Percentiles rank a stretch among this genome's conserved stretches.
These are phyloP conservation scores for Quercus gilva DNA, from an alignment of 306 rosid species.

Conservation along the genomic window DNA sequence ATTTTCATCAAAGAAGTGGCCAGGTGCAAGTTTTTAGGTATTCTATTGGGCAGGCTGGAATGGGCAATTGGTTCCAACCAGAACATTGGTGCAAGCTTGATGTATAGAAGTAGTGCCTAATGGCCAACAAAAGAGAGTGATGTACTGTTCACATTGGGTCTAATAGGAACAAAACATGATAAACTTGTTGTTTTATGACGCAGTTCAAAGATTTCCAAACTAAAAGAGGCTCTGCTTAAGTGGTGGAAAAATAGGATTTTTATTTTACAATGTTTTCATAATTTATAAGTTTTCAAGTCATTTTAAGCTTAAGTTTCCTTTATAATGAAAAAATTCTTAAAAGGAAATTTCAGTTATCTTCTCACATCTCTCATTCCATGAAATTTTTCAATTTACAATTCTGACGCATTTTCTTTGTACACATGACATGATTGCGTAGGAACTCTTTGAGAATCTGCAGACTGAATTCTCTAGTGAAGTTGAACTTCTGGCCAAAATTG, in stretches of 20 bases:
- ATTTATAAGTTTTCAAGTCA: background rate
- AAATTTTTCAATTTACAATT: background rate
- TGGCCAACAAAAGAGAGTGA: background rate
- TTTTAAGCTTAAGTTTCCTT: background rate
- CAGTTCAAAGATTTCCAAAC: background rate
- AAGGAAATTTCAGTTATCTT: background rate
- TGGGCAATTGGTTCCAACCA: background rate
- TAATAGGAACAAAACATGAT: background rate
- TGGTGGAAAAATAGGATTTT: no score
- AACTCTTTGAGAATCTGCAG: slow-evolving; percentile 63
- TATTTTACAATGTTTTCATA: no score
- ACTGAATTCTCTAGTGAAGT: slow-evolving; percentile 91
- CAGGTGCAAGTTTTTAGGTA: background rate
- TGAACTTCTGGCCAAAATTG: slow-evolving; percentile 87
- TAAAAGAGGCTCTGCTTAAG: background rate
- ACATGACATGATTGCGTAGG: slow-evolving; percentile 48
- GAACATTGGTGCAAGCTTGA: background rate
- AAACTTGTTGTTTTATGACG: background rate
- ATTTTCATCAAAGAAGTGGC: background rate
- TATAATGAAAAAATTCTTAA: background rate
- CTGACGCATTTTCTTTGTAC: slow-evolving; percentile 3
- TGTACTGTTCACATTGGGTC: background rate
- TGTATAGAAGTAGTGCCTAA: background rate
- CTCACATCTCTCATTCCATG: background rate
- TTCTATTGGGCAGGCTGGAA: background rate